Evolutionary conservation across 495 filamentous ascomycete genomes (phyloP).

Genomic region (Aspergillus saccharolyticus): DNA sequence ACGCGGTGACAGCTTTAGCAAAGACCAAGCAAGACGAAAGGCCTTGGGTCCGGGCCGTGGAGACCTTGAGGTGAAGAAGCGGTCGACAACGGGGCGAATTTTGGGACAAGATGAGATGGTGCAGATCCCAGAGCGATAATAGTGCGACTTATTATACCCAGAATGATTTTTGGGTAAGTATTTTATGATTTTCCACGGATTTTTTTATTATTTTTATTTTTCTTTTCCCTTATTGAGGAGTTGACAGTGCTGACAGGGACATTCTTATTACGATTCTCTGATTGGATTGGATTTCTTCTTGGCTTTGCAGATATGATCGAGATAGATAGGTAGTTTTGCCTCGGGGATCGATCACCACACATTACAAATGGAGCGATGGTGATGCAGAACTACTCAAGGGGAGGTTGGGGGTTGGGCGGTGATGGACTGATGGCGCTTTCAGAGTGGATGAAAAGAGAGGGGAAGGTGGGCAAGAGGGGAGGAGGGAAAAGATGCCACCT

Average conservation of each 20-base stretch:
- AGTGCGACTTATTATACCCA: constrained; percentile 12
- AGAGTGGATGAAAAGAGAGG: background rate
- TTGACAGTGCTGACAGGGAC: constrained; percentile 17
- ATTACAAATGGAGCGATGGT: background rate
- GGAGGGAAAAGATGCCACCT: too few species aligned
- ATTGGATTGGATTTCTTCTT: background rate
- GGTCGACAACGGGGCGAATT: constrained; percentile 21
- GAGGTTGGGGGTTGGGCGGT: constrained; percentile 8
- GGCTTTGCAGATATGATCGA: background rate
- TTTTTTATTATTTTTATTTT: too few species aligned
- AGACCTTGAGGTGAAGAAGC: constrained; percentile 26
- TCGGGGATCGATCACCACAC: background rate
- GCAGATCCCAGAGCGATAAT: constrained; percentile 17
- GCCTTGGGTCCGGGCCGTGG: constrained; percentile 35
- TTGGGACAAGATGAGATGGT: constrained; percentile 15
- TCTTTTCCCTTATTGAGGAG: constrained; percentile 15
- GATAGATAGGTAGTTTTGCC: background rate
- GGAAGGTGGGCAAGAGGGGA: background rate
- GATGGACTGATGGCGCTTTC: background rate
- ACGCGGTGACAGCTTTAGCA: constrained; percentile 38
- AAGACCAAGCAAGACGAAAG: constrained; percentile 9
- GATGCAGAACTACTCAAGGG: background rate
- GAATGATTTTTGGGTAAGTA: background rate
- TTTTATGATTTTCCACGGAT: too few species aligned
- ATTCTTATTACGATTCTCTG: background rate